phyloP scores from a whole-genome alignment of 768 basidiomycete species.

The Boletus sp. region DNA sequence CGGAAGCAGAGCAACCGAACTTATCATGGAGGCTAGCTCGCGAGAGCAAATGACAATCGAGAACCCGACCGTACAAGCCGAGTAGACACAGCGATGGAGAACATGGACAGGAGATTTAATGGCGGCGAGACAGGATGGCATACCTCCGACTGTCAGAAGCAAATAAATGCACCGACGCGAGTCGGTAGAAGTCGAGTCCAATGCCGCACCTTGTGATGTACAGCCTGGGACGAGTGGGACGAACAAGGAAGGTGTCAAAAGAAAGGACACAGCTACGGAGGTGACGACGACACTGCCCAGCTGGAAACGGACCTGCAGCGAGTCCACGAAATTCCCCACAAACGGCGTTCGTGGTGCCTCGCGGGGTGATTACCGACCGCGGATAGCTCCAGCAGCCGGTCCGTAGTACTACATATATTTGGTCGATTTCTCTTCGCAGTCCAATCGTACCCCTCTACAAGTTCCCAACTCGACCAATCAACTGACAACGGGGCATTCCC shows the following conservation, averaged over 20 bases:
- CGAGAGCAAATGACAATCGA: no score
- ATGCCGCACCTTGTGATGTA: not conserved
- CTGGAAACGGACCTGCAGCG: no score
- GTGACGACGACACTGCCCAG: not conserved
- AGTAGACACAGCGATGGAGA: not conserved
- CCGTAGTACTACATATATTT: not conserved
- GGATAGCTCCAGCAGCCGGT: constrained; percentile 10
- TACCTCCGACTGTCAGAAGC: not conserved
- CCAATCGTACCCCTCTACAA: not conserved
- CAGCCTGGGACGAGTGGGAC: not conserved
- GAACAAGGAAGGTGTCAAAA: not conserved
- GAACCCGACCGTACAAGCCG: no score
- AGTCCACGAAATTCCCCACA: not conserved
- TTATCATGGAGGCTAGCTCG: no score
- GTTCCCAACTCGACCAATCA: not conserved
- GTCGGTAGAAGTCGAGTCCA: no score
- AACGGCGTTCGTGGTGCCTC: not conserved
- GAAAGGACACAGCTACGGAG: no score
- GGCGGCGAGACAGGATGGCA: not conserved
- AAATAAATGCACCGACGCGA: no score
- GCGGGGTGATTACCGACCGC: not conserved
- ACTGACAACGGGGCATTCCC: not conserved
- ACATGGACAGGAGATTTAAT: not conserved
- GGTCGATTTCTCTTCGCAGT: not conserved
- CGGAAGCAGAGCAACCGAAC: no score